Percentiles rank a stretch among this genome's conserved stretches.
Evolutionary conservation across 306 rosid species (phyloP).

Genomic region (Hylodesmum podocarpum): DNA sequence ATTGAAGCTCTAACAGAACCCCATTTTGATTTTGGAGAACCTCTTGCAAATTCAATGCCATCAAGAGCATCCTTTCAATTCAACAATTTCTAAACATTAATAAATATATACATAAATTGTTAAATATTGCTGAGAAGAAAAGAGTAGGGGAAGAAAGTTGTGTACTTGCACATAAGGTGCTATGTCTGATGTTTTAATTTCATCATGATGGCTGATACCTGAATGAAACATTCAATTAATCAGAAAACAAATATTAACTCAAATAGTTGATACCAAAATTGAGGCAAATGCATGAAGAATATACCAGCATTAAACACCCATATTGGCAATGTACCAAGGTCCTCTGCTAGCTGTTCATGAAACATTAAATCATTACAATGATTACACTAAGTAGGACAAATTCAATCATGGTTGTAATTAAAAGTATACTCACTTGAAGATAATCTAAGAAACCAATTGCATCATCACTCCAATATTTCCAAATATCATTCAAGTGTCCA

Average conservation of each 20-base stretch:
- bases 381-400: background rate
- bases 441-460: slow-evolving; percentile 88
- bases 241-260: background rate
- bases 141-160: background rate
- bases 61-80: slow-evolving; percentile 78
- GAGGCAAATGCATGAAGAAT: background rate
- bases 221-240: slow-evolving; percentile 18
- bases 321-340: slow-evolving; percentile 69
- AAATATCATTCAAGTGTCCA: slow-evolving; percentile 90
- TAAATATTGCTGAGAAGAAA: background rate
- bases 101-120: background rate
- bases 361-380: background rate
- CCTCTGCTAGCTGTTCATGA: slow-evolving; percentile 75
- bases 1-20: slow-evolving; percentile 73
- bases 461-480: slow-evolving; percentile 97
- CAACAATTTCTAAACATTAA: background rate
- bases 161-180: slow-evolving; percentile 80
- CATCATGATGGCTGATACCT: slow-evolving; percentile 76
- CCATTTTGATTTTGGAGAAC: slow-evolving; percentile 68
- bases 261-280: background rate
- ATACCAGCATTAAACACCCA: slow-evolving; percentile 96
- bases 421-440: slow-evolving; percentile 62
- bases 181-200: slow-evolving; percentile 60
- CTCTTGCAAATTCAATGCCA: slow-evolving; percentile 90
- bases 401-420: background rate